A percentile compares a stretch with the other conserved stretches of the same genome.
phyloP scores from a whole-genome alignment of 202 grass and related monocot genomes.

The Tripidium arundinaceum region DNA sequence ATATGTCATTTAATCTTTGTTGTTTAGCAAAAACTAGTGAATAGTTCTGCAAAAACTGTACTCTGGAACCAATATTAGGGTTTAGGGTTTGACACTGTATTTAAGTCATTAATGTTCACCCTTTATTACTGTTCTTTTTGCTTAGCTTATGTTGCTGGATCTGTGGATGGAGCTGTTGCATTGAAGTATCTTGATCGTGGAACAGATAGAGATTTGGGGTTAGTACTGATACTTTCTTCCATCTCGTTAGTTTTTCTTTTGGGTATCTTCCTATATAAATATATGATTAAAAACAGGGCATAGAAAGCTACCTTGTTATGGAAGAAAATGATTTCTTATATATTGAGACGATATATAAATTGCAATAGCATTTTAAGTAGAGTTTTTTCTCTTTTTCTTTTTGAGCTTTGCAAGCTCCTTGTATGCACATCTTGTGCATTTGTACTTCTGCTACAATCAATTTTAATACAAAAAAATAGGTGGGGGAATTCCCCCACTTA shows the following conservation, averaged over 20 bases:
- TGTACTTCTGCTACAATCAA: too few relatives aligned
- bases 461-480: too few relatives aligned
- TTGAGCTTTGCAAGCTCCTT: too few relatives aligned
- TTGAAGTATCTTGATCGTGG: constrained; percentile 56
- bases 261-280: background rate
- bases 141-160: constrained; percentile 54
- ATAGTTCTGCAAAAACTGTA: background rate
- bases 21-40: background rate
- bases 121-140: constrained; percentile 11
- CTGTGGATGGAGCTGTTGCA: constrained; percentile 55
- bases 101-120: background rate
- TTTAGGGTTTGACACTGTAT: background rate
- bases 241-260: background rate
- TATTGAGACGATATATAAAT: background rate
- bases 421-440: too few relatives aligned
- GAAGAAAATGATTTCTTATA: background rate
- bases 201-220: constrained; percentile 45
- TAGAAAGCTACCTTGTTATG: background rate
- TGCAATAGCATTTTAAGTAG: background rate
- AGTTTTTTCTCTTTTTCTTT: too few relatives aligned
- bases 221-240: constrained; percentile 34
- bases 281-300: background rate
- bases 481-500: too few relatives aligned
- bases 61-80: background rate
- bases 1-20: background rate